phyloP scores from a whole-genome alignment of 2,329 filamentous ascomycete genomes.

The Simplicillium aogashimaense region DNA sequence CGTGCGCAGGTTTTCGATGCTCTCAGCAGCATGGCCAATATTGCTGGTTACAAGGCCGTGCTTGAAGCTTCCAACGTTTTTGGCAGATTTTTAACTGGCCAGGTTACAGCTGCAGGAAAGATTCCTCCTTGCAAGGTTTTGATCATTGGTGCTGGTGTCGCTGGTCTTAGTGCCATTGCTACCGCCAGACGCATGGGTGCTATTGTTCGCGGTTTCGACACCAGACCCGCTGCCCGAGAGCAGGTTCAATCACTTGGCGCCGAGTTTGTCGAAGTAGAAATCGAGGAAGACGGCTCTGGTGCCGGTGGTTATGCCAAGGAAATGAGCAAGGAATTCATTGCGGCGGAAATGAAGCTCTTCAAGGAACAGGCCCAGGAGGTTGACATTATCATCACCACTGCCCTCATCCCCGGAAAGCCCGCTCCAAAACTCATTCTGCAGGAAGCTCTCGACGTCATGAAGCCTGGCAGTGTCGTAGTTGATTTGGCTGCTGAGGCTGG shows the following conservation, averaged over 20 bases:
- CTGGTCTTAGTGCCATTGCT: constrained; percentile 79
- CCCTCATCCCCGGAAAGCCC: constrained; percentile 76
- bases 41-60: constrained; percentile 87
- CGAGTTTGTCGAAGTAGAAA: constrained; percentile 79
- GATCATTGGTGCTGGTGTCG: constrained; percentile 83
- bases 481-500: constrained; percentile 83
- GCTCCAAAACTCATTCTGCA: constrained; percentile 80
- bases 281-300: constrained; percentile 76
- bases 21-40: constrained; percentile 87
- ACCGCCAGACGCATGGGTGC: constrained; percentile 79
- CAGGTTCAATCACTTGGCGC: constrained; percentile 86
- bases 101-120: constrained; percentile 82
- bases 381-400: constrained; percentile 87
- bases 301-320: constrained; percentile 85
- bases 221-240: constrained; percentile 76
- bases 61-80: constrained; percentile 85
- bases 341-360: constrained; percentile 88
- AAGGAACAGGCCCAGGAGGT: constrained; percentile 79
- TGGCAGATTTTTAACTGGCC: constrained; percentile 78
- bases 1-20: constrained; percentile 84
- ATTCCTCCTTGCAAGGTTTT: constrained; percentile 86
- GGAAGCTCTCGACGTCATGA: constrained; percentile 74
- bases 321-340: constrained; percentile 90
- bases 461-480: constrained; percentile 78
- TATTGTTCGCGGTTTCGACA: constrained; percentile 85